Evolutionary conservation across 2,329 filamentous ascomycete species (phyloP).

Genomic region (Microdochium trichocladiopsis): DNA sequence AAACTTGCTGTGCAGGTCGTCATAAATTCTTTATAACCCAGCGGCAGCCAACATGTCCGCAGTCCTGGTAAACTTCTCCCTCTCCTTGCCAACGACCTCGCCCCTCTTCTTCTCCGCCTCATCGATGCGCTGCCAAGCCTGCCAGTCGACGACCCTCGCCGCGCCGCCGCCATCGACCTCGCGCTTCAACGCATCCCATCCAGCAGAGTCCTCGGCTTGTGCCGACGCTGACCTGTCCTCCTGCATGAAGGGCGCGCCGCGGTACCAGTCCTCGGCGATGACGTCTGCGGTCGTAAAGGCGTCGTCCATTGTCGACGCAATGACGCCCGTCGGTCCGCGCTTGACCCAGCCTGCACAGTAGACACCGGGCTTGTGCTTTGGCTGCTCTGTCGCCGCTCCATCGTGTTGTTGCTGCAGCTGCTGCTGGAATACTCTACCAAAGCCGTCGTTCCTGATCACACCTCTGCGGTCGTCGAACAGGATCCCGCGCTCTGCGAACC

Average conservation of each 20-base stretch:
- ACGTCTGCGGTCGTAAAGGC: slow-evolving; percentile 85
- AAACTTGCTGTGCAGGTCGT: not conserved
- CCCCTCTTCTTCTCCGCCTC: slow-evolving; percentile 66
- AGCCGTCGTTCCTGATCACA: slow-evolving; percentile 74
- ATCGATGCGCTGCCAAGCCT: slow-evolving; percentile 81
- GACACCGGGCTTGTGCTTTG: slow-evolving; percentile 55
- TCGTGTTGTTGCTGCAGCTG: slow-evolving; percentile 16
- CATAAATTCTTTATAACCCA: slow-evolving; percentile 16
- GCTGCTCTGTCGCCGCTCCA: slow-evolving; percentile 29
- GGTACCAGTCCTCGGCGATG: slow-evolving; percentile 69
- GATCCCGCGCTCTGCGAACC: slow-evolving; percentile 66
- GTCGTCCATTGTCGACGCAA: slow-evolving; percentile 92
- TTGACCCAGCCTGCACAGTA: slow-evolving; percentile 98
- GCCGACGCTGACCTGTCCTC: not conserved
- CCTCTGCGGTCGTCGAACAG: slow-evolving; percentile 70
- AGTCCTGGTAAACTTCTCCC: slow-evolving; percentile 61
- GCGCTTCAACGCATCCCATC: slow-evolving; percentile 70
- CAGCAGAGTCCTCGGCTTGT: slow-evolving; percentile 24
- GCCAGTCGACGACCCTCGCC: slow-evolving; percentile 66
- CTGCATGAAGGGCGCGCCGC: slow-evolving; percentile 31
- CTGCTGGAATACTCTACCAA: slow-evolving; percentile 58
- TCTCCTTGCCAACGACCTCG: slow-evolving; percentile 60
- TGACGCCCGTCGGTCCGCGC: slow-evolving; percentile 87
- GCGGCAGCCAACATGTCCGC: slow-evolving; percentile 51
- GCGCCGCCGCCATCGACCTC: slow-evolving; percentile 47